Evolutionary conservation across 73 alveolate species (phyloP).

Genomic region (Paramecium biaurelia): DNA sequence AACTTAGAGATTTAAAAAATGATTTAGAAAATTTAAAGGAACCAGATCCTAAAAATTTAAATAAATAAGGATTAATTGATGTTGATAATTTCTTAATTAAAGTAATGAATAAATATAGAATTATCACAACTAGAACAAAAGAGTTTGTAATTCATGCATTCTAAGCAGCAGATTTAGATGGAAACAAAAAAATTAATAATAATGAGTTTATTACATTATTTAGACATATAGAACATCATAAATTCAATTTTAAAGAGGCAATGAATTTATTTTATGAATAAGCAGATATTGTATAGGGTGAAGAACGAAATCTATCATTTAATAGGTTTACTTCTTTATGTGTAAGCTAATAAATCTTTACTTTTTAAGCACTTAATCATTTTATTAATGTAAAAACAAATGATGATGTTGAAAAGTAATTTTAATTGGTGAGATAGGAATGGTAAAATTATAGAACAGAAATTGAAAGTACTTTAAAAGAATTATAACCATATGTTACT

Average conservation of each 20-base stretch:
- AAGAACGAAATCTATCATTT: constrained; percentile 57
- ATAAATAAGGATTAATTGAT: constrained; percentile 48
- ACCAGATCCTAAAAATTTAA: constrained; percentile 51
- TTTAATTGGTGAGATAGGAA: not conserved
- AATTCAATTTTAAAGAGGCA: constrained; percentile 50
- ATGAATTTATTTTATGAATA: constrained; percentile 60
- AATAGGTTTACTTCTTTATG: constrained; percentile 53
- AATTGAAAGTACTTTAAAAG: constrained; percentile 25
- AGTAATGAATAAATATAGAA: constrained; percentile 57
- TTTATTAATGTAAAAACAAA: constrained; percentile 27
- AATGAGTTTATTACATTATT: constrained; percentile 57
- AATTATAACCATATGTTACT: constrained; percentile 57
- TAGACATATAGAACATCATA: constrained; percentile 53
- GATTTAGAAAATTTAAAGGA: constrained; percentile 61
- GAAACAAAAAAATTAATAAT: constrained; percentile 54
- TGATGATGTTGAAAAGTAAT: constrained; percentile 36
- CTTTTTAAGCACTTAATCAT: constrained; percentile 11
- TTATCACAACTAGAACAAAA: constrained; percentile 50
- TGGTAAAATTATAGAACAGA: constrained; percentile 26
- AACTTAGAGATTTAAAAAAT: constrained; percentile 37
- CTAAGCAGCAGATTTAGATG: constrained; percentile 65
- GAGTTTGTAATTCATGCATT: constrained; percentile 63
- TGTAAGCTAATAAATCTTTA: constrained; percentile 46
- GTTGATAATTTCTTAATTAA: constrained; percentile 54
- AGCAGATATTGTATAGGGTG: constrained; percentile 50